A percentile compares a stretch with the other conserved stretches of the same genome.
These are phyloP conservation scores for Pseudocercospora vitis DNA, from an alignment of 2,329 filamentous ascomycete species.

Conservation along the genomic window DNA sequence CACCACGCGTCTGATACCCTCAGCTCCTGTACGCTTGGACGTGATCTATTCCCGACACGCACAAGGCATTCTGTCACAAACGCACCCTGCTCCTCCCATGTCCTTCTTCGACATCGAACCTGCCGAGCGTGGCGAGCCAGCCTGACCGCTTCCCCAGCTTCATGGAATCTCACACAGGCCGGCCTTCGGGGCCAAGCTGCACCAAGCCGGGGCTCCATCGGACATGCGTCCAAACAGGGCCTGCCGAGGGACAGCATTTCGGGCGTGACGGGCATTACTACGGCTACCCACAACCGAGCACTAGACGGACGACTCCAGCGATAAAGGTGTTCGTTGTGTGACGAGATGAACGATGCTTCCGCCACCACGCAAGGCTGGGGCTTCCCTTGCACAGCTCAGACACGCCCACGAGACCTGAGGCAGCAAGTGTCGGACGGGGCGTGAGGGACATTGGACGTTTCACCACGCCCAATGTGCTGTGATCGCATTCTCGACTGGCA, in stretches of 20 bases:
- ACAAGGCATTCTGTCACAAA: conserved; percentile 2
- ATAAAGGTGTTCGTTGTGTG: background rate
- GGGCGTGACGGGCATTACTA: conserved; percentile 4
- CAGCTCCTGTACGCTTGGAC: too few relatives aligned
- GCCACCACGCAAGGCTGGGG: background rate
- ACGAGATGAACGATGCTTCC: conserved; percentile 4
- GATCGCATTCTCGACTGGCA: background rate
- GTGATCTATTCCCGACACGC: background rate
- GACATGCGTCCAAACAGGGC: background rate
- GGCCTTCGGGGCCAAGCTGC: background rate
- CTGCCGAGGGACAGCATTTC: background rate
- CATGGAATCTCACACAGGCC: background rate
- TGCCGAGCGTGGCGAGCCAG: too few relatives aligned
- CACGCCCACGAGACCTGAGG: background rate
- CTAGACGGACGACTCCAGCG: background rate
- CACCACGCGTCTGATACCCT: background rate
- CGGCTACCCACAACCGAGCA: background rate
- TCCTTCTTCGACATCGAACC: background rate
- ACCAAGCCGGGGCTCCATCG: conserved; percentile 1
- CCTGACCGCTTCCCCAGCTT: too few relatives aligned
- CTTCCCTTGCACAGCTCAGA: background rate
- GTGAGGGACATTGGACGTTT: background rate
- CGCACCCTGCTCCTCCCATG: background rate
- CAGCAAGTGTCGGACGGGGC: background rate
- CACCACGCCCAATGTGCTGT: background rate